These are phyloP conservation scores for Capsella bursapastoris DNA, from an alignment of 345 rosid species.

Conservation along the genomic window DNA sequence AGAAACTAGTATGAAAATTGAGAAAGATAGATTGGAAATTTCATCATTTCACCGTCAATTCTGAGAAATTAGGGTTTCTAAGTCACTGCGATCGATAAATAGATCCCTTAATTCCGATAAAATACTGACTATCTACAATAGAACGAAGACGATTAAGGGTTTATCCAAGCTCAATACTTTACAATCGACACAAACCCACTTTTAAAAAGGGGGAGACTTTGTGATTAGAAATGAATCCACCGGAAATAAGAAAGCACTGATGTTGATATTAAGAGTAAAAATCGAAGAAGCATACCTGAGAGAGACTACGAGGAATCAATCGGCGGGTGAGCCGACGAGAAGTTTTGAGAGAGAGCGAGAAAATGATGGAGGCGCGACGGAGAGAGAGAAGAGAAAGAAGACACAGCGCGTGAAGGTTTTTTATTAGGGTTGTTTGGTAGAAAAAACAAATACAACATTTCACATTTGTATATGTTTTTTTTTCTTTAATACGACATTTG, in stretches of 20 bases:
- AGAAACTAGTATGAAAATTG: not conserved
- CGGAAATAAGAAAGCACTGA: not conserved
- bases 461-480: no score
- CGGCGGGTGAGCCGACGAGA: not conserved
- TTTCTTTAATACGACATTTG: no score
- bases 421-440: constrained; percentile 32
- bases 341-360: constrained; percentile 3
- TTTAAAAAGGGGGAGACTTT: not conserved
- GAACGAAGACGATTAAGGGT: constrained; percentile 20
- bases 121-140: not conserved
- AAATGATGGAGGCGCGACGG: constrained; percentile 30
- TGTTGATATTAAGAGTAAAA: not conserved
- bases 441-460: no score
- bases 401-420: constrained; percentile 25
- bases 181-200: not conserved
- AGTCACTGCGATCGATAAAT: constrained; percentile 8
- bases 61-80: constrained; percentile 16
- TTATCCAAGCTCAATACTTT: constrained; percentile 1
- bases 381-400: constrained; percentile 12
- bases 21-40: not conserved
- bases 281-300: constrained; percentile 28
- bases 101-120: not conserved
- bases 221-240: not conserved
- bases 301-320: not conserved
- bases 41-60: not conserved